A percentile compares a stretch with the other conserved stretches of the same genome.
Conservation (phyloP, 192 early-diverging fungal species). For the Backusella mclennaniae region DNA sequence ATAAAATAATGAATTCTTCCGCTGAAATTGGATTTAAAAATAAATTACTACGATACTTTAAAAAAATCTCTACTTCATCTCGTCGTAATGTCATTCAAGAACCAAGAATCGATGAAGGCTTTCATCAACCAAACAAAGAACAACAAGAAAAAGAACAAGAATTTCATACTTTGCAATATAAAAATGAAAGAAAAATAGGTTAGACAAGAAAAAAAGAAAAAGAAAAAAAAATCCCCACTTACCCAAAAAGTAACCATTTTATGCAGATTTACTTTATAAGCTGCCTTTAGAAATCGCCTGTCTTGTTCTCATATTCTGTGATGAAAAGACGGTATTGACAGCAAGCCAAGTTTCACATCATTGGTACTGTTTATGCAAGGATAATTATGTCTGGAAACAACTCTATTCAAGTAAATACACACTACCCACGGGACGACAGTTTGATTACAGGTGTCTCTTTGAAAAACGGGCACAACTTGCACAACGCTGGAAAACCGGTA, state of each 20-base stretch:
- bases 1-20: background rate
- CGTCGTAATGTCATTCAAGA: slow-evolving; percentile 12
- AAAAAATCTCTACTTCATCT: background rate
- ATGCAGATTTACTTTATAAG: slow-evolving; percentile 14
- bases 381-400: slow-evolving; percentile 22
- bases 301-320: slow-evolving; percentile 16
- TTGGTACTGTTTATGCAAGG: slow-evolving; percentile 13
- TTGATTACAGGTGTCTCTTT: slow-evolving; percentile 17
- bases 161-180: background rate
- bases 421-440: background rate
- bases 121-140: slow-evolving; percentile 4
- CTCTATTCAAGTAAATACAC: slow-evolving; percentile 1
- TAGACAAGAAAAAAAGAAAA: background rate
- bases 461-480: background rate
- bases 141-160: background rate
- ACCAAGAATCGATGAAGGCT: slow-evolving; percentile 8
- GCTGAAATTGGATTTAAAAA: slow-evolving; percentile 2
- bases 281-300: slow-evolving; percentile 20
- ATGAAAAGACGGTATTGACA: background rate
- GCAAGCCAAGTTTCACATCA: background rate
- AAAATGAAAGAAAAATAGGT: slow-evolving; percentile 1
- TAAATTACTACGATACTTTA: background rate
- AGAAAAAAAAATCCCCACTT: background rate
- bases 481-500: slow-evolving; percentile 22
- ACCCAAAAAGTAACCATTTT: background rate